Base-by-base conservation (phyloP, 176 grass and related monocot species). In the Eleusine indica region DNA sequence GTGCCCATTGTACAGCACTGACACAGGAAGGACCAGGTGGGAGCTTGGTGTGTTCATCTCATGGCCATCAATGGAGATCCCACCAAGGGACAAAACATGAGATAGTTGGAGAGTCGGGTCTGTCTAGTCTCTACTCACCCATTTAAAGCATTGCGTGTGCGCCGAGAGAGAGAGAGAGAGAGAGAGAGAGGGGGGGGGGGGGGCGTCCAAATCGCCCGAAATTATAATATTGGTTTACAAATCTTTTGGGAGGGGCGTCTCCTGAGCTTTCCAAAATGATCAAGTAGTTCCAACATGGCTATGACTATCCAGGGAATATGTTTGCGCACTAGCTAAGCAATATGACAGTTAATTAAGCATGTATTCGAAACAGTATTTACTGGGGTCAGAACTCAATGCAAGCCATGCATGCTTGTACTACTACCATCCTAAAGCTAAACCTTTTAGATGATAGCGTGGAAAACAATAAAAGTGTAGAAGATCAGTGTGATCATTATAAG, bases 91-190 rank as follows among this genome's bases (percentile, higher is more conserved):
- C 96, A 93, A 98, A 91, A 87, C 83, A 85, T 72, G 81, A 75
- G 69, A 92, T 85, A 68, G 87, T 89, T 87, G 92, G 83, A 85
- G 86, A 76, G 75, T 80, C 83, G 84, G 86, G 66, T 86, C 54
- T 90, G 93, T 90, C 80, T 82, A 87, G 89, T 99, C 93, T 81
- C 87, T 79, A 75, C 84, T 99, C 96, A 83, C 32, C 86, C 90
- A 94, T 96, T 96, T 87, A 98, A 99, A 94, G 86, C 96, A 87
- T 98, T 99, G 93, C 89, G 93, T 99, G 93, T 88, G 14, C 78
- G 56, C 74, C n/a, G 2, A 9, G 56, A 9, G 56, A 65, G 74
- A 78, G 17, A 76, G 57, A 87, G 75, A 56, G 71, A 74, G 56
- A 74, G 53, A 18, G 70, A 79, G 25, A 0, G 25, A 0, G 25